Evolutionary conservation across 78 protist species (phyloP).

Genomic region (Isochrysis galbana): DNA sequence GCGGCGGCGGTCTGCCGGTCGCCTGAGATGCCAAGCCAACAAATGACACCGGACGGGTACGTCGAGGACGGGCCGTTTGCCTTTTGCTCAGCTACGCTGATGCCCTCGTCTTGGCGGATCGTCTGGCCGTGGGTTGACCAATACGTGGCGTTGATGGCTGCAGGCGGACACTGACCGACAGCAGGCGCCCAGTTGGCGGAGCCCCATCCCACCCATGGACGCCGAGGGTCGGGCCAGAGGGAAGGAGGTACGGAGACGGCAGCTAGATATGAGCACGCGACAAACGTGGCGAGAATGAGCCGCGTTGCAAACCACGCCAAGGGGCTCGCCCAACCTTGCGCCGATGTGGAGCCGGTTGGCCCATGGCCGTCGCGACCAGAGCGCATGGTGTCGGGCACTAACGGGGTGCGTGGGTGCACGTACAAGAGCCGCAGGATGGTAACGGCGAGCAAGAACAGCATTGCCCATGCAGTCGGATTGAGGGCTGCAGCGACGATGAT

Average conservation of each 20-base stretch:
- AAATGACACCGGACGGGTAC: background rate
- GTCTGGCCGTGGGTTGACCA: background rate
- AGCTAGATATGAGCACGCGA: background rate
- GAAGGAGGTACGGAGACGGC: background rate
- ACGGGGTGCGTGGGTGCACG: background rate
- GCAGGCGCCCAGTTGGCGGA: background rate
- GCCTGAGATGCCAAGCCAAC: background rate
- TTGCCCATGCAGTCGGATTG: background rate
- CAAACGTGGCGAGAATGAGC: background rate
- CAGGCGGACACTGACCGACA: background rate
- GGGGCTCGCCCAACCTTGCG: too few species aligned
- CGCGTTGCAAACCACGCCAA: background rate
- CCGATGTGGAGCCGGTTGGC: too few species aligned
- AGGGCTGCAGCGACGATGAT: background rate
- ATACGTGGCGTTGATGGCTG: background rate
- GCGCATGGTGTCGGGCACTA: too few species aligned
- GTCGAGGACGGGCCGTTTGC: too few species aligned
- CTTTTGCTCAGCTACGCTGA: too few species aligned
- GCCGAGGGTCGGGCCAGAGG: background rate
- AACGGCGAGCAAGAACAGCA: background rate
- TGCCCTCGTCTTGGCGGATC: too few species aligned
- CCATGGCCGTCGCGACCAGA: too few species aligned
- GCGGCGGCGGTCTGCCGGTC: background rate
- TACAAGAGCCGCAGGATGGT: background rate
- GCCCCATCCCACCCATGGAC: background rate